Evolutionary conservation across 495 filamentous ascomycete species (phyloP).

Genomic region (Penicillium manginii): DNA sequence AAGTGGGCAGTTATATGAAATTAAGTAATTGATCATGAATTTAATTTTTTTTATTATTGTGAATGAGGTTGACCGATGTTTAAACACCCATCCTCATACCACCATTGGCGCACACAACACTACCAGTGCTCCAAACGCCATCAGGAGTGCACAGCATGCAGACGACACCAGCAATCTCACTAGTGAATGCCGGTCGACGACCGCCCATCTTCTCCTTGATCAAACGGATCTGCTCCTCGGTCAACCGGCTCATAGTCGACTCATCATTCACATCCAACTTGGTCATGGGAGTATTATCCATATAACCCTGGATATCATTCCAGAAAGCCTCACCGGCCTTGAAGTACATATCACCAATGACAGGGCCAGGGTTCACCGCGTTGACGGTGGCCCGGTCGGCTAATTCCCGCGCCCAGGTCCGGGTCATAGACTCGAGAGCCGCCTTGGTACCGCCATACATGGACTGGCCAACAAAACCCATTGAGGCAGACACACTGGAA

Average conservation of each 20-base stretch:
- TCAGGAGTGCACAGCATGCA: conserved; percentile 81
- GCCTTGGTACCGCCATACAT: conserved; percentile 91
- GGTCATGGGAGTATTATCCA: conserved; percentile 70
- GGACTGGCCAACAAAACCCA: conserved; percentile 71
- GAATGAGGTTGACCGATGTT: not conserved
- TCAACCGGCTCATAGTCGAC: conserved; percentile 53
- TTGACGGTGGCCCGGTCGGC: conserved; percentile 81
- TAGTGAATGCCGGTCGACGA: conserved; percentile 64
- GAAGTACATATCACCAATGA: conserved; percentile 78
- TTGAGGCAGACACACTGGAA: conserved; percentile 67
- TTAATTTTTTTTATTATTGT: not conserved
- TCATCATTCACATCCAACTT: conserved; percentile 46
- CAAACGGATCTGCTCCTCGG: conserved; percentile 61
- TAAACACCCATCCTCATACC: conserved; percentile 58
- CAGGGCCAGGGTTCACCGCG: conserved; percentile 85
- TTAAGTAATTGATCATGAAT: not conserved
- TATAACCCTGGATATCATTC: conserved; percentile 59
- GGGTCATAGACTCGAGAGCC: conserved; percentile 88
- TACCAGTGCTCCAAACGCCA: conserved; percentile 79
- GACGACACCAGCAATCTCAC: conserved; percentile 83
- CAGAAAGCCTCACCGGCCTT: conserved; percentile 57
- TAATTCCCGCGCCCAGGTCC: conserved; percentile 85
- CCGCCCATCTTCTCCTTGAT: conserved; percentile 68
- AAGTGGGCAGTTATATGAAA: not conserved
- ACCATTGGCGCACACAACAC: conserved; percentile 86